Conservation (phyloP, 768 basidiomycete genomes). For the Lactarius quietus region DNA sequence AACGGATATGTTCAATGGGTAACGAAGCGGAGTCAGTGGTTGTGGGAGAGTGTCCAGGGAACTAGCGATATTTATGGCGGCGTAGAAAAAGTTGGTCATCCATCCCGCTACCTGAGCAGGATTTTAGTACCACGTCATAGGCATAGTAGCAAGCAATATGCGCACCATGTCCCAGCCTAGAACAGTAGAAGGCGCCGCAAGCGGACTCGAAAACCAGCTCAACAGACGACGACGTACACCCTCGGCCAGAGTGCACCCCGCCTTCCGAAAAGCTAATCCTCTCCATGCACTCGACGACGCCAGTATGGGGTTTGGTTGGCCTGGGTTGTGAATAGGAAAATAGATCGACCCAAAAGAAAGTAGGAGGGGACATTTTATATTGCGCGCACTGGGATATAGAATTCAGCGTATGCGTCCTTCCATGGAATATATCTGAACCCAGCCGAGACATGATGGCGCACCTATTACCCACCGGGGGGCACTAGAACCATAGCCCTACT, state of each 20-base stretch:
- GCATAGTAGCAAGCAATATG: neutral
- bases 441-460: neutral
- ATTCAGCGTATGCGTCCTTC: neutral
- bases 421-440: neutral
- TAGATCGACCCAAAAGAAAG: neutral
- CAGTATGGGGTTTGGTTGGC: neutral
- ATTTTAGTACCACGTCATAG: neutral
- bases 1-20: neutral
- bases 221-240: slow-evolving; percentile 4
- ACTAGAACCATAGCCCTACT: neutral
- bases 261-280: neutral
- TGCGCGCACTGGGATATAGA: neutral
- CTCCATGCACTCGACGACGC: neutral
- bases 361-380: neutral
- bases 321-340: neutral
- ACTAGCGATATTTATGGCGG: neutral
- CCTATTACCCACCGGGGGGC: no score
- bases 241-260: slow-evolving; percentile 11
- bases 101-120: neutral
- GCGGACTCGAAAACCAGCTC: neutral
- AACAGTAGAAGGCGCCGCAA: neutral
- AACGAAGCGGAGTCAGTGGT: neutral
- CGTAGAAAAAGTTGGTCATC: neutral
- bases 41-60: neutral
- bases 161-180: neutral